Evolutionary conservation across 768 basidiomycete species (phyloP).

Genomic region (Coprinellus aureogranulatus): DNA sequence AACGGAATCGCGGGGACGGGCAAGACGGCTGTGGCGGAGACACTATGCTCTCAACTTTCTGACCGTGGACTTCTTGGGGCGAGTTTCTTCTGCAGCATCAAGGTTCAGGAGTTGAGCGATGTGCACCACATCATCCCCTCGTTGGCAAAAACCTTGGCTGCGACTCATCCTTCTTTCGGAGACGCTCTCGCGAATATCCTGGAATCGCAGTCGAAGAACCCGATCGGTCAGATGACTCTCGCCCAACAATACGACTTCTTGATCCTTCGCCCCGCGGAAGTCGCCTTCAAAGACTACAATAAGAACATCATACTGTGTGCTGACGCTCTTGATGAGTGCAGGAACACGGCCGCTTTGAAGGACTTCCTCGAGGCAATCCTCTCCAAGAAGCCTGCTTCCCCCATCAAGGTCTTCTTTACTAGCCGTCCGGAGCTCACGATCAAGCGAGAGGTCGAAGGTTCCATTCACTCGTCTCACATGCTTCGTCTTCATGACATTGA

Average conservation of each 20-base stretch:
- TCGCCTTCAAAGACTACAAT: not conserved
- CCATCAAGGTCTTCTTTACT: slow-evolving; percentile 21
- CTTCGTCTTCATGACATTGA: slow-evolving; percentile 10
- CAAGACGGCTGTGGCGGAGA: slow-evolving; percentile 9
- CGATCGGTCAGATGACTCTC: not conserved
- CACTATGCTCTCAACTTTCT: slow-evolving; percentile 1
- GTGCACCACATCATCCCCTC: not conserved
- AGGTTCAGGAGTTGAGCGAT: not conserved
- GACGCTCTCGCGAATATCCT: not conserved
- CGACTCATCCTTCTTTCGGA: not conserved
- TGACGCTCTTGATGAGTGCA: slow-evolving; percentile 22
- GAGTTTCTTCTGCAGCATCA: slow-evolving; percentile 8
- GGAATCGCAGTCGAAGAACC: not conserved
- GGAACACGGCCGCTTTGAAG: slow-evolving; percentile 8
- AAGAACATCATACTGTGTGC: slow-evolving; percentile 2
- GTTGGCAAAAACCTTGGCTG: not conserved
- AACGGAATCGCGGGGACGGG: slow-evolving; percentile 7
- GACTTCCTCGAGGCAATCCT: slow-evolving; percentile 14
- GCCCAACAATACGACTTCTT: not conserved
- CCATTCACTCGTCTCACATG: not conserved
- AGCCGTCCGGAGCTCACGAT: slow-evolving; percentile 17
- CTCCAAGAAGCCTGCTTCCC: slow-evolving; percentile 3
- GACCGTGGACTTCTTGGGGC: slow-evolving; percentile 4
- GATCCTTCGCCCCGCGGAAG: not conserved
- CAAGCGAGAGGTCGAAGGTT: not conserved